phyloP scores from a whole-genome alignment of 495 filamentous ascomycete species.

The Astrocystis sublimbata region DNA sequence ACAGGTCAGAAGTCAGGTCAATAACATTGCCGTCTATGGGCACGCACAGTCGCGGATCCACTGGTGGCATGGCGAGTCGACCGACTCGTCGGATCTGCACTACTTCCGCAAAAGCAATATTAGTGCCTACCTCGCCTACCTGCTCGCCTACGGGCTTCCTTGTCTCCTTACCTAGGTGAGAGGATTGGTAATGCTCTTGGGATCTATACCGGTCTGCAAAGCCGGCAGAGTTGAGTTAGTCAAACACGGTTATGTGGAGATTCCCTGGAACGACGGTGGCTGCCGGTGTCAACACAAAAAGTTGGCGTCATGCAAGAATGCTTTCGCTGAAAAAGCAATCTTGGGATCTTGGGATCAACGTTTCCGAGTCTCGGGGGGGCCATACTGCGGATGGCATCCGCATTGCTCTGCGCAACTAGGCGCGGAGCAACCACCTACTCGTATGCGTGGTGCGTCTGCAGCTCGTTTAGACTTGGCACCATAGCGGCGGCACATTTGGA shows the following conservation, averaged over 20 bases:
- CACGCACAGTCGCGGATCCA: not conserved
- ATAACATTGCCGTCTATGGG: not conserved
- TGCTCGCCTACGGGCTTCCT: no score
- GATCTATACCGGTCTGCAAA: not conserved
- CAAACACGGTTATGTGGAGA: not conserved
- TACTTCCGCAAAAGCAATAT: not conserved
- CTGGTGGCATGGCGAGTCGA: not conserved
- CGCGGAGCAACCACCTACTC: not conserved
- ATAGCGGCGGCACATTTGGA: not conserved
- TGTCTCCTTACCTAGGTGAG: not conserved
- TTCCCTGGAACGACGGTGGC: not conserved
- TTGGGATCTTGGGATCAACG: not conserved
- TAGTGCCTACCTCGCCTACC: no score
- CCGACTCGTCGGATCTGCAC: not conserved
- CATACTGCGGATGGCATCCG: slow-evolving; percentile 1
- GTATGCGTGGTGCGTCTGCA: no score
- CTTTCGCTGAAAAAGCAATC: not conserved
- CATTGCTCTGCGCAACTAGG: not conserved
- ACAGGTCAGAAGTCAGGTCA: slow-evolving; percentile 1
- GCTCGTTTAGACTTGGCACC: no score
- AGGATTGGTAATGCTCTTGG: no score
- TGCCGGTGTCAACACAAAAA: not conserved
- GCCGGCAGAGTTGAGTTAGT: not conserved
- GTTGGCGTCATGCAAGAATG: not conserved
- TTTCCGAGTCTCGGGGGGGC: not conserved